phyloP scores from a whole-genome alignment of 495 filamentous ascomycete genomes.

The Penicillium malachiteum region DNA sequence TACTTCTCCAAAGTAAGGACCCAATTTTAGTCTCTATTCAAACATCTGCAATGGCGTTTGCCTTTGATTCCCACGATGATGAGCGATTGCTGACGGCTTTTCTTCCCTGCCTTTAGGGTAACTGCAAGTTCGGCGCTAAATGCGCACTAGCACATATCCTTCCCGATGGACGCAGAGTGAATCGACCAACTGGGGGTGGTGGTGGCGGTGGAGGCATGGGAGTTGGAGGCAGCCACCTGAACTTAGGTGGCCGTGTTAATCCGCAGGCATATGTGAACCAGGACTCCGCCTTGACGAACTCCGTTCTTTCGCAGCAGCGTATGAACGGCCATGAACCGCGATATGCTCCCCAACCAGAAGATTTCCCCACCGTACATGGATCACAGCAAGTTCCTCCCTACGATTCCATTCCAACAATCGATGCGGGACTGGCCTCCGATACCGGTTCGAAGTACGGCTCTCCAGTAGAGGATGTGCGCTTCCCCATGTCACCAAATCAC shows the following conservation, averaged over 20 bases:
- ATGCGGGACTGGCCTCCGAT: slow-evolving; percentile 75
- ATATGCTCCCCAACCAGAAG: slow-evolving; percentile 43
- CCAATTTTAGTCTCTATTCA: neutral
- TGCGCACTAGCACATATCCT: slow-evolving; percentile 95
- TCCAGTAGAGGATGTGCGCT: slow-evolving; percentile 71
- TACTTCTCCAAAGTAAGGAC: slow-evolving; percentile 90
- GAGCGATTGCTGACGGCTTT: slow-evolving; percentile 11
- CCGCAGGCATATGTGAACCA: slow-evolving; percentile 61
- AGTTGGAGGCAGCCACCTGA: slow-evolving; percentile 54
- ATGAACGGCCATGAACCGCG: slow-evolving; percentile 47
- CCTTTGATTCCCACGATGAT: neutral
- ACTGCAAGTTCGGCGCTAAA: slow-evolving; percentile 98
- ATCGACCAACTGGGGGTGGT: slow-evolving; percentile 51
- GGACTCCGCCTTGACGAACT: slow-evolving; percentile 80
- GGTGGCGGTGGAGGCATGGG: slow-evolving; percentile 27
- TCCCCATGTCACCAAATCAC: slow-evolving; percentile 68
- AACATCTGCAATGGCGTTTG: neutral
- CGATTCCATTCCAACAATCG: slow-evolving; percentile 69
- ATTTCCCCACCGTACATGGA: slow-evolving; percentile 45
- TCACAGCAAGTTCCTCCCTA: slow-evolving; percentile 39
- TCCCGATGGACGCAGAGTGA: slow-evolving; percentile 88
- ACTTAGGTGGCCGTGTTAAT: slow-evolving; percentile 71
- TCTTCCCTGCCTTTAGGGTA: slow-evolving; percentile 60
- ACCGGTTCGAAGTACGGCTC: slow-evolving; percentile 82
- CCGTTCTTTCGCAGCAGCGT: slow-evolving; percentile 71